Evolutionary conservation across 768 basidiomycete genomes (phyloP).

Genomic region (Cyclocybe cylindracea): DNA sequence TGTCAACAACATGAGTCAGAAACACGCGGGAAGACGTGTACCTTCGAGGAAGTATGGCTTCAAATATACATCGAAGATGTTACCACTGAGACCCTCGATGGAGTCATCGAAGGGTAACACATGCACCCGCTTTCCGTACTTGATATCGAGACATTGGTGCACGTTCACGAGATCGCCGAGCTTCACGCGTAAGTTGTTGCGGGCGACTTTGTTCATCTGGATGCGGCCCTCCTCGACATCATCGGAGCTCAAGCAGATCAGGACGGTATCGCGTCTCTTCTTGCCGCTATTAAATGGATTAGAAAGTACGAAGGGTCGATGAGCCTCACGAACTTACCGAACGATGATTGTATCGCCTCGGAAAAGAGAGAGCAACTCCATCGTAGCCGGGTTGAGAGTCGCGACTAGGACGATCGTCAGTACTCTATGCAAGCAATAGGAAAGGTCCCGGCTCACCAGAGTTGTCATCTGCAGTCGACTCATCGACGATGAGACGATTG

Average conservation of each 20-base stretch:
- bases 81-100: constrained; percentile 95
- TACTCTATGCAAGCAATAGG: neutral
- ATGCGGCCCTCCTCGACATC: constrained; percentile 98
- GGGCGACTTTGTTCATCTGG: constrained; percentile 99
- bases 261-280: constrained; percentile 96
- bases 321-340: constrained; percentile 50
- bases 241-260: constrained; percentile 94
- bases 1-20: neutral
- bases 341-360: constrained; percentile 96
- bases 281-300: constrained; percentile 66
- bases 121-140: constrained; percentile 98
- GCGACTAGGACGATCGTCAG: constrained; percentile 60
- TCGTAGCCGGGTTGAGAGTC: constrained; percentile 92
- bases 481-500: constrained; percentile 97
- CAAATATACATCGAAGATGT: constrained; percentile 98
- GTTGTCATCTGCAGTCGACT: constrained; percentile 93
- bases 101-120: constrained; percentile 98
- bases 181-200: constrained; percentile 97
- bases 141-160: constrained; percentile 95
- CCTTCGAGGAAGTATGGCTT: constrained; percentile 99
- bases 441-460: constrained; percentile 57
- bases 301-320: neutral
- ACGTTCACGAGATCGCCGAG: constrained; percentile 96
- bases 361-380: constrained; percentile 93
- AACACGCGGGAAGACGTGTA: constrained; percentile 25